Conservation (phyloP, 2,329 filamentous ascomycete genomes). For the Lecanicillium sp. region DNA sequence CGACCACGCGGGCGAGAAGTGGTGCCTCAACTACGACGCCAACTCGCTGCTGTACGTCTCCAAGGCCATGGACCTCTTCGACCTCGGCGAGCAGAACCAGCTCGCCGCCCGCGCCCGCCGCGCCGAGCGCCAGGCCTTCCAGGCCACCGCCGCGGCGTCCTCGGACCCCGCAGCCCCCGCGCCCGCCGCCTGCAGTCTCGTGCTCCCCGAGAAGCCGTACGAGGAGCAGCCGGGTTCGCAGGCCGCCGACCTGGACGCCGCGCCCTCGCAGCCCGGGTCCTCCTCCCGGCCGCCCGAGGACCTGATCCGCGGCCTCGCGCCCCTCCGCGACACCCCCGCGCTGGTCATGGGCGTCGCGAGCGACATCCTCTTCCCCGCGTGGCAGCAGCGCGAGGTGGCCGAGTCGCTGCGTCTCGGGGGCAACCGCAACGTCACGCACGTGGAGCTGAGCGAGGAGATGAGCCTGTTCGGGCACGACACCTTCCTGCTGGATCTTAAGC, state of each 20-base stretch:
- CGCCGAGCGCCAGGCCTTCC: conserved; percentile 45
- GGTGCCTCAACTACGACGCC: conserved; percentile 91
- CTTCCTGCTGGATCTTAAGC: conserved; percentile 85
- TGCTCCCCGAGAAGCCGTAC: conserved; percentile 76
- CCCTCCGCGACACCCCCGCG: conserved; percentile 69
- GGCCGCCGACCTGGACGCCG: conserved; percentile 27
- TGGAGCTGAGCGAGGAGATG: conserved; percentile 89
- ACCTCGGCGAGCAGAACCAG: conserved; percentile 71
- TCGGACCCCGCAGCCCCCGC: too few relatives aligned
- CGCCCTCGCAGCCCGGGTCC: conserved; percentile 23
- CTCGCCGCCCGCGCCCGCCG: conserved; percentile 56
- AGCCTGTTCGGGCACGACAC: conserved; percentile 96
- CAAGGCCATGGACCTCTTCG: conserved; percentile 98
- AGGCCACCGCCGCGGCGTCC: too few relatives aligned
- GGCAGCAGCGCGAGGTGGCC: conserved; percentile 94
- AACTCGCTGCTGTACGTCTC: conserved; percentile 95
- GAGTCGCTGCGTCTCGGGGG: conserved; percentile 72
- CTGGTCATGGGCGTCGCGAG: conserved; percentile 91
- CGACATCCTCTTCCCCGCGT: conserved; percentile 94
- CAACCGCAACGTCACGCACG: conserved; percentile 75
- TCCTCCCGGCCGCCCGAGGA: conserved; percentile 64
- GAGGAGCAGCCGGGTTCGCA: conserved; percentile 63
- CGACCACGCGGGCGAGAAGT: conserved; percentile 97
- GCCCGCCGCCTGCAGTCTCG: conserved; percentile 74
- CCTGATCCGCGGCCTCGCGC: conserved; percentile 66